Percentiles rank a stretch among this genome's conserved stretches.
Evolutionary conservation across 305 asterid genomes (phyloP).

Genomic region (Euphrasia arctica): DNA sequence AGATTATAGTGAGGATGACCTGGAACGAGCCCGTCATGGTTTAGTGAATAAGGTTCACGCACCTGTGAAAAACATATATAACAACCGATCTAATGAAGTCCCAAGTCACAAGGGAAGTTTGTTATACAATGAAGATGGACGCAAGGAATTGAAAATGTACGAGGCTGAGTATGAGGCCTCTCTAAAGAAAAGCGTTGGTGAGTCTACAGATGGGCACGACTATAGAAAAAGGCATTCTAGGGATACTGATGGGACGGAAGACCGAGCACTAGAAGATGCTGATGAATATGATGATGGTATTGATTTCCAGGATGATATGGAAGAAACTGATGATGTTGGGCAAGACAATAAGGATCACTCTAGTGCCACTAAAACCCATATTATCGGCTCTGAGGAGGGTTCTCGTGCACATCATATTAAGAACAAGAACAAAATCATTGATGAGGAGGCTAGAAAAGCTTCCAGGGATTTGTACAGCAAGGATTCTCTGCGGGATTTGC

Average conservation of each 20-base stretch:
- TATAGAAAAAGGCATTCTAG: conserved; percentile 31
- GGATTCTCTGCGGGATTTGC: conserved; percentile 40
- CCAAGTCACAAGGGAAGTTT: conserved; percentile 50
- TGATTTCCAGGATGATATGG: conserved; percentile 58
- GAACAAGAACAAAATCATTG: too few species aligned
- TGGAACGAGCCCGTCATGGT: conserved; percentile 44
- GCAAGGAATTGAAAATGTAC: conserved; percentile 73
- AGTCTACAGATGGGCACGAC: conserved; percentile 29
- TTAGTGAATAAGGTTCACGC: conserved; percentile 38
- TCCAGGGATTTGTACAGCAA: conserved; percentile 29
- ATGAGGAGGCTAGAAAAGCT: too few species aligned
- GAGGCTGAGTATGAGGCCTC: conserved; percentile 93
- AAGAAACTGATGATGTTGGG: conserved; percentile 49
- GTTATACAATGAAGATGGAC: conserved; percentile 93
- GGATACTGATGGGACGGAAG: conserved; percentile 39
- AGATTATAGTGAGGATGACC: conserved; percentile 63
- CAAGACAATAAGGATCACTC: conserved; percentile 35
- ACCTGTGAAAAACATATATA: conserved; percentile 28
- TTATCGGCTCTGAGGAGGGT: conserved; percentile 20
- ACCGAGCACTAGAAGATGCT: conserved; percentile 42
- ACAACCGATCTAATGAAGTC: conserved; percentile 35
- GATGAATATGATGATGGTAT: conserved; percentile 95
- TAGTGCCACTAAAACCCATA: conserved; percentile 35
- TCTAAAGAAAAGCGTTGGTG: conserved; percentile 39
- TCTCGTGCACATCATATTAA: too few species aligned